These are phyloP conservation scores for Hordeum pubiflorum DNA, from an alignment of 202 grass and related monocot genomes.

Conservation along the genomic window DNA sequence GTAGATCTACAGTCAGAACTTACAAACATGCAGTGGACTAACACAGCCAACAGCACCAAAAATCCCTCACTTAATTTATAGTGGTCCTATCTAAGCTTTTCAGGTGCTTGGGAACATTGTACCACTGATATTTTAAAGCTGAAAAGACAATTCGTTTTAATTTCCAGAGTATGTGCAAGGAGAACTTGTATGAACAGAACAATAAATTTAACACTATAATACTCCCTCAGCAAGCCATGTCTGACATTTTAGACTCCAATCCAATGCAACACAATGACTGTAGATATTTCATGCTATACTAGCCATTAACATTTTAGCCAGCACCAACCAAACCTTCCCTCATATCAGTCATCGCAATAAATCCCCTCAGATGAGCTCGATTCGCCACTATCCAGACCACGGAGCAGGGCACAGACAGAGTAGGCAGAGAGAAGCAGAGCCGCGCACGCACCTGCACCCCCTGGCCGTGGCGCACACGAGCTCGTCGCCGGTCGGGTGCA, in stretches of 20 bases:
- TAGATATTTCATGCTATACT: not conserved
- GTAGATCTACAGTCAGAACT: not conserved
- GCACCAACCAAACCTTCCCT: too few species aligned
- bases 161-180: not conserved
- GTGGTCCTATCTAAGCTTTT: not conserved
- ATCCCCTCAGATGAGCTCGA: not conserved
- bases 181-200: not conserved
- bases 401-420: not conserved
- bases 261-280: not conserved
- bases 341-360: too few species aligned
- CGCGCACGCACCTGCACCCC: slow-evolving; percentile 72
- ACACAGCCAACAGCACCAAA: not conserved
- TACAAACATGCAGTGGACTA: not conserved
- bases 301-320: too few species aligned
- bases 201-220: not conserved
- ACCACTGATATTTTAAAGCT: not conserved
- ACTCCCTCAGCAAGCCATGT: not conserved
- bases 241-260: not conserved
- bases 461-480: slow-evolving; percentile 63
- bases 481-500: slow-evolving; percentile 87
- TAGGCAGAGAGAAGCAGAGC: not conserved
- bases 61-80: not conserved
- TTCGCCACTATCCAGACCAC: not conserved
- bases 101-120: not conserved
- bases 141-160: not conserved